Base-by-base conservation (phyloP, 768 basidiomycete genomes). In the Kondoa subrosea region DNA sequence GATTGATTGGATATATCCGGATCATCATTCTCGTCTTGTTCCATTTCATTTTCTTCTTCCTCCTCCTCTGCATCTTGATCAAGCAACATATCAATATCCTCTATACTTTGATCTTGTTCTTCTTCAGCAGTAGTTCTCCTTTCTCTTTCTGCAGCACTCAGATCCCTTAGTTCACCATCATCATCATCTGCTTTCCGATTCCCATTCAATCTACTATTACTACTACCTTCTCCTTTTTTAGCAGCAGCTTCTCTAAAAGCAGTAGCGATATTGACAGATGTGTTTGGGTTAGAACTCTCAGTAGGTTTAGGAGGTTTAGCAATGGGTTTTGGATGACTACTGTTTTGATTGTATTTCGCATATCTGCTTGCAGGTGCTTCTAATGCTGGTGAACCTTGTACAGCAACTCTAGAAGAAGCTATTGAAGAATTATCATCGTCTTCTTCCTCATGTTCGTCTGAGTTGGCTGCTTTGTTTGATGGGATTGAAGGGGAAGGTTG, bases 221-320 rank as follows among this genome's bases (percentile, higher is more conserved):
- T n/a, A n/a, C 56, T 25, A 25, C 15, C 58, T 30, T 59, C 58
- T 25, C 15, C 58, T 59, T 59, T 30, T 59, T 59, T 59, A 27
- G 15, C 61, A 26, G 82, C 86, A 27, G 89, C 89, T 77, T 86
- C 84, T 71, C 81, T 79, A 74, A 91, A 87, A 34, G 89, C 89
- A 73, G 83, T 82, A 17, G 89, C 89, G 73, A 89, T 85, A 77
- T 88, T 87, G 66, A 91, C 89, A 17, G 87, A 85, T 32, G 89
- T 91, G 77, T 88, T 60, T 50, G 56, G 63, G 17, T 34, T 31
- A 26, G 58, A 8, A 25, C 56, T 50, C 8, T 50, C 40, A 21
- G 40, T 8, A 50, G 40, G 40, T 50, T 21, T 50, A 50, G 8
- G 40, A 8, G 40, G 21, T 50, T 21, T 8, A 50, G 40, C 40